Base-by-base conservation (phyloP, 2,329 filamentous ascomycete genomes). In the Colletotrichum godetiae region DNA sequence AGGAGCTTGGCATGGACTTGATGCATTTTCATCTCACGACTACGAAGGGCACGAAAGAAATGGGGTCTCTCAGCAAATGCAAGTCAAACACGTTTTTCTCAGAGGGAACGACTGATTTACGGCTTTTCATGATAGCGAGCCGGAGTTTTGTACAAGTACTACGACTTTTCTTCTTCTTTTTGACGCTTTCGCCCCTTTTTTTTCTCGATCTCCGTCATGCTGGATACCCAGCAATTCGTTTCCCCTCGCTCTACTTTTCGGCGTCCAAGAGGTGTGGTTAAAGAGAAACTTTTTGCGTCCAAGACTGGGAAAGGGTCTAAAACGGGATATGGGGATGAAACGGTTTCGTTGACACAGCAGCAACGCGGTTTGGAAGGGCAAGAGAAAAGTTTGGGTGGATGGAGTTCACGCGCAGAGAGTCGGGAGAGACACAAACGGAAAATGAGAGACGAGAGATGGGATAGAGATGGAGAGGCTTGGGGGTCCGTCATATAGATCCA, bases 91-190 rank as follows among this genome's bases (percentile, higher is more conserved):
- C 29, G 15, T 42, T 24, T 46, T 19, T 8, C 42, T 49, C 3
- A 19, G 42, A 49, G 42, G n/a, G 37, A 27, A 33, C 52, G 29
- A 33, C 11, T 31, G 22, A 29, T 67, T 27, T 27, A 67, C 53
- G 59, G 65, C 52, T 69, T 29, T 37, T 56, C 29, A 69, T 42
- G 63, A 63, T 22, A 64, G 7, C 58, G 22, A 61, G 22, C 59
- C n/a, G 24, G 29, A 52, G 49, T 66, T 73, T 70, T 69, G 69
- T 69, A 72, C 53, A 60, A 65, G 46, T 66, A 73, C 46, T 35
- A 52, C 60, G 49, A 64, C 31, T 22, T 59, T 73, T 72, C 37
- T 19, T 33, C 59, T 35, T 52, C 31, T 22, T 11, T 49, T 49
- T 49, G 19, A 22, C 42, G 19, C 42, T n/a, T 49, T 46, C 31